Percentiles rank a stretch among this genome's conserved stretches.
Conservation (phyloP, 768 basidiomycete species). For the Basidioascus undulatus region DNA sequence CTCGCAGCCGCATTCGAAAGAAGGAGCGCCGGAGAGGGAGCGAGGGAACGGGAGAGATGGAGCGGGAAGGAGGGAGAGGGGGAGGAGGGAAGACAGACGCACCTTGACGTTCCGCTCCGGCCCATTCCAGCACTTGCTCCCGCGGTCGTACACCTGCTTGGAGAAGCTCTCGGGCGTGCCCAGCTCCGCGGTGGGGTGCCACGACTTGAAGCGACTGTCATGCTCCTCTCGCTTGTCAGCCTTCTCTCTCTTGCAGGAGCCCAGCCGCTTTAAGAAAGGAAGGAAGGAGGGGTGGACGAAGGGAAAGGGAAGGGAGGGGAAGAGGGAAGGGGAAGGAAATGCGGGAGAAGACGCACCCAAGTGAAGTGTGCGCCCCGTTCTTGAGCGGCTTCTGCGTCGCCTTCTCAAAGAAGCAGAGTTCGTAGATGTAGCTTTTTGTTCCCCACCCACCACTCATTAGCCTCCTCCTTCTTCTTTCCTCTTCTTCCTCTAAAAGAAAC, state of each 20-base stretch:
- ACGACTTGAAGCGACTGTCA: conserved; percentile 47
- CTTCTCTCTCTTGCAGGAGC: background rate
- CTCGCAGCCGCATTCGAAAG: no score
- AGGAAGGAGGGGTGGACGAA: background rate
- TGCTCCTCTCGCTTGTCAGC: no score
- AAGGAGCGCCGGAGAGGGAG: conserved; percentile 1
- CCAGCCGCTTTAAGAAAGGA: background rate
- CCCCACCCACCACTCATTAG: no score
- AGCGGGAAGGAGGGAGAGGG: background rate
- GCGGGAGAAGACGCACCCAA: conserved; percentile 49
- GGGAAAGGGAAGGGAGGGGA: background rate
- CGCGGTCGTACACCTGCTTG: conserved; percentile 28
- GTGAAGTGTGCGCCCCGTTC: conserved; percentile 45
- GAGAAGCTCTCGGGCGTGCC: conserved; percentile 47
- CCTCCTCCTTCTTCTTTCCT: no score
- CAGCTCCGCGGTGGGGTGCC: conserved; percentile 40
- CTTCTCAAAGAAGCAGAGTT: conserved; percentile 72
- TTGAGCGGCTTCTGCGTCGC: conserved; percentile 69
- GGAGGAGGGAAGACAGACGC: conserved; percentile 11
- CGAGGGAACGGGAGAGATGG: background rate
- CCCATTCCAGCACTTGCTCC: conserved; percentile 45
- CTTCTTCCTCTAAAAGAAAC: no score
- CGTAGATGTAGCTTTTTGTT: conserved; percentile 75
- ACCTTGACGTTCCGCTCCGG: conserved; percentile 67
- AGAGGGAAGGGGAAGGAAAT: background rate